phyloP scores from a whole-genome alignment of 768 basidiomycete species.

The Pleurotus salmoneostramineus region DNA sequence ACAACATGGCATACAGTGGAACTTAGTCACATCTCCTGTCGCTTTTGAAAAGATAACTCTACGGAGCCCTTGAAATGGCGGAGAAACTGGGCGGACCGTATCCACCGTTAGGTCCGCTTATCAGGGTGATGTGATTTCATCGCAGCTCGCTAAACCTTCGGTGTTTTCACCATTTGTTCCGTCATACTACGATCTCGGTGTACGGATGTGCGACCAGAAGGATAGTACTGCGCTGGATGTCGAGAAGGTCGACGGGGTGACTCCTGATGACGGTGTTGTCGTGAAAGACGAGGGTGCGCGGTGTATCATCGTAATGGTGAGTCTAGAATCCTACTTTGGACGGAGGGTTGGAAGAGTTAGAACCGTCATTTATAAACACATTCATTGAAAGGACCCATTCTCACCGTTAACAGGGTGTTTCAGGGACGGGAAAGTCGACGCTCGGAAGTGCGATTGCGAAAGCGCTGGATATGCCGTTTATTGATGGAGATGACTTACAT shows the following conservation, averaged over 20 bases:
- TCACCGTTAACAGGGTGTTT: conserved; percentile 54
- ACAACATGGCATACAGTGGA: too few relatives aligned
- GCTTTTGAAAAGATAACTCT: too few relatives aligned
- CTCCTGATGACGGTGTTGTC: neutral
- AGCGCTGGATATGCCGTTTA: conserved; percentile 64
- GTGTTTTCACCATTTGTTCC: too few relatives aligned
- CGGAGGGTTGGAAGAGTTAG: neutral
- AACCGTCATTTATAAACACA: neutral
- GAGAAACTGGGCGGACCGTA: too few relatives aligned
- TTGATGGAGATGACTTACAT: conserved; percentile 90
- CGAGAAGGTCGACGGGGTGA: neutral
- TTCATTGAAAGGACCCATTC: neutral
- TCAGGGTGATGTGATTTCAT: too few relatives aligned
- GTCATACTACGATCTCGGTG: too few relatives aligned
- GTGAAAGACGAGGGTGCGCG: neutral
- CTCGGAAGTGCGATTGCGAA: conserved; percentile 61
- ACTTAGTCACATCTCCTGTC: too few relatives aligned
- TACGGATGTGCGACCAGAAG: too few relatives aligned
- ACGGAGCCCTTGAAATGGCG: too few relatives aligned
- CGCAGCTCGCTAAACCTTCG: too few relatives aligned
- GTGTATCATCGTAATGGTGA: neutral
- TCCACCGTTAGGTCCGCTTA: too few relatives aligned
- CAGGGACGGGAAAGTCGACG: conserved; percentile 70
- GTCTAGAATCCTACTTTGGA: neutral
- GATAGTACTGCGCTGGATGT: neutral